Percentiles rank a stretch among this genome's conserved stretches.
Conservation (phyloP, 2,329 filamentous ascomycete genomes). For the Neobulgaria alba region DNA sequence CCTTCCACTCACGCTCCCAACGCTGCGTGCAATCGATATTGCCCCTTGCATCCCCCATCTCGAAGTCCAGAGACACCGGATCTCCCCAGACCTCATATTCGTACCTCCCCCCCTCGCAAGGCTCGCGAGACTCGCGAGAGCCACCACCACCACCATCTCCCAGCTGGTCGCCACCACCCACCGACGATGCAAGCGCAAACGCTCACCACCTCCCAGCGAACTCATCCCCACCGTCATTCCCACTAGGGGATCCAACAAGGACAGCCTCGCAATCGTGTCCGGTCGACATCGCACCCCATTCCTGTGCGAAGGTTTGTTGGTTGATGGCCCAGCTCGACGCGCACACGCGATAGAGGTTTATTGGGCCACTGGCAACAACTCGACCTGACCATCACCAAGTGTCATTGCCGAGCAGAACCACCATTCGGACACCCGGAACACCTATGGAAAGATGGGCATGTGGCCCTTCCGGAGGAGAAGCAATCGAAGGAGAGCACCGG, state of each 20-base stretch:
- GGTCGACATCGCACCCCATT: conserved; percentile 5
- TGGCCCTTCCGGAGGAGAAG: conserved; percentile 76
- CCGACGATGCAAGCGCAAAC: conserved; percentile 21
- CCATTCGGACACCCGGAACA: conserved; percentile 10
- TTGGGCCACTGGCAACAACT: neutral
- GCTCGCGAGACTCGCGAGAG: no score
- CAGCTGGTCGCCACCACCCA: no score
- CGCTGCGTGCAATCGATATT: neutral
- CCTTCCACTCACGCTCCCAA: neutral
- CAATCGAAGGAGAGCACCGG: conserved; percentile 51
- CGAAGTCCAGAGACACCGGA: neutral
- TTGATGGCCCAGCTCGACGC: conserved; percentile 18
- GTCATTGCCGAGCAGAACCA: conserved; percentile 1
- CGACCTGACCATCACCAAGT: neutral
- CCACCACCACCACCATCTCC: neutral
- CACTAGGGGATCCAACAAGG: conserved; percentile 14
- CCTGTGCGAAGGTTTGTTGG: conserved; percentile 5
- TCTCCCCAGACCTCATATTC: conserved; percentile 7
- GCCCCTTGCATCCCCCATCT: conserved; percentile 1
- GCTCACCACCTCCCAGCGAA: conserved; percentile 10
- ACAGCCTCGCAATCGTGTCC: conserved; percentile 12
- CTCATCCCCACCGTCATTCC: conserved; percentile 7
- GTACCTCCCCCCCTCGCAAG: no score
- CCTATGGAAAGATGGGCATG: conserved; percentile 53
- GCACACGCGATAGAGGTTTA: conserved; percentile 11